Evolutionary conservation across 1,139 yeast genomes (phyloP).

Genomic region (Sugiyamaella grinbergsii): DNA sequence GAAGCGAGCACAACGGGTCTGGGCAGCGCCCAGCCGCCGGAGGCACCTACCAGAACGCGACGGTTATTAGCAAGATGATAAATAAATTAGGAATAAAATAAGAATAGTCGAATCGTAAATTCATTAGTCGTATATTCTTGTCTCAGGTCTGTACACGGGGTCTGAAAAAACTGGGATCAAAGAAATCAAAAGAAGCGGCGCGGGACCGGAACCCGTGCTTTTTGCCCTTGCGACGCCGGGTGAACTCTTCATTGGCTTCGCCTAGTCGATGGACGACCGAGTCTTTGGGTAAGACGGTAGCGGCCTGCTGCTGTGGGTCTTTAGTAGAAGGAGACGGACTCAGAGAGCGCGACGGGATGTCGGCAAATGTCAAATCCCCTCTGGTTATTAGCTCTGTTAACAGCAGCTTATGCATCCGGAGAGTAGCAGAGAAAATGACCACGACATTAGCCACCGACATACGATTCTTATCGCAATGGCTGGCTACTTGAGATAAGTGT

Average conservation of each 20-base stretch:
- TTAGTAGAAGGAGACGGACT: not conserved
- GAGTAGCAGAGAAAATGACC: constrained; percentile 40
- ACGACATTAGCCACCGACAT: constrained; percentile 40
- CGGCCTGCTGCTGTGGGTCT: not conserved
- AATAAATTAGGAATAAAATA: not conserved
- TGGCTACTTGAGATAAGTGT: constrained; percentile 34
- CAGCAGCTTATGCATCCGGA: constrained; percentile 35
- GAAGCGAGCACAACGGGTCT: too few species aligned
- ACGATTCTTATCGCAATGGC: constrained; percentile 30
- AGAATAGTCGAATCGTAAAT: not conserved
- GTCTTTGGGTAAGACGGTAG: constrained; percentile 1
- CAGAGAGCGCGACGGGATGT: too few species aligned
- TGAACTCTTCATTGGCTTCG: constrained; percentile 2
- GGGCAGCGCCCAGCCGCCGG: too few species aligned
- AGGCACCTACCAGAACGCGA: too few species aligned
- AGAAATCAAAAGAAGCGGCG: constrained; percentile 19
- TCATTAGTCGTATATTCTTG: too few species aligned
- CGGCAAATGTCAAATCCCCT: constrained; percentile 23
- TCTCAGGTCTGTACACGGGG: constrained; percentile 13
- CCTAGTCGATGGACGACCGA: not conserved
- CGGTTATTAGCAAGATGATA: too few species aligned
- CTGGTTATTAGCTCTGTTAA: constrained; percentile 32
- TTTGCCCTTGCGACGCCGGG: constrained; percentile 2
- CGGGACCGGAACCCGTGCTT: constrained; percentile 7
- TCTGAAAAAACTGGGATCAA: constrained; percentile 18